Evolutionary conservation across 768 basidiomycete species (phyloP).

Genomic region (Amyloporia xantha): DNA sequence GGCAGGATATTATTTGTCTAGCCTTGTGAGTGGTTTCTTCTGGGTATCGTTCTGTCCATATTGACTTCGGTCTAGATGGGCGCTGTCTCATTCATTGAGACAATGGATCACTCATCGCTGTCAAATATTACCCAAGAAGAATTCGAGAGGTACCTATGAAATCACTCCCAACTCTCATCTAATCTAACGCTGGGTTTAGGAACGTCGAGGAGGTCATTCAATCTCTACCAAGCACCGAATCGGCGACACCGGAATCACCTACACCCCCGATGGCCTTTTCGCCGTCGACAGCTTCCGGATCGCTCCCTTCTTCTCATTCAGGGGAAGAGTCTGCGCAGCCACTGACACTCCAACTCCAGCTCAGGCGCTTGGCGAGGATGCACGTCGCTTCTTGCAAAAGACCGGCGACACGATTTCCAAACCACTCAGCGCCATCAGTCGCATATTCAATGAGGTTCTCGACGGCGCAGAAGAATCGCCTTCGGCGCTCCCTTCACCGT

Average conservation of each 20-base stretch:
- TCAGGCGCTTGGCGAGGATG: conserved; percentile 55
- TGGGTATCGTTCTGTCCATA: no score
- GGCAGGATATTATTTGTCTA: conserved; percentile 94
- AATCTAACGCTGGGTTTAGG: conserved; percentile 16
- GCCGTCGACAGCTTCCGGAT: conserved; percentile 16
- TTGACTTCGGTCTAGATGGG: conserved; percentile 59
- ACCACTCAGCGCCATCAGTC: conserved; percentile 79
- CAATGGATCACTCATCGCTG: conserved; percentile 92
- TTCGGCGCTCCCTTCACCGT: conserved; percentile 59
- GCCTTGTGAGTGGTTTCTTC: conserved; percentile 68
- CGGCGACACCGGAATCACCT: conserved; percentile 25
- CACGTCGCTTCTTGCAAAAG: conserved; percentile 76
- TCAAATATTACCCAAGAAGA: conserved; percentile 93
- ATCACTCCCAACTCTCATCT: neutral
- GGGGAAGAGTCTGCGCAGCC: conserved; percentile 90
- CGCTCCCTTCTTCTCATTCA: conserved; percentile 37
- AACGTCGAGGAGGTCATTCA: conserved; percentile 60
- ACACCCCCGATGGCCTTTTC: conserved; percentile 27
- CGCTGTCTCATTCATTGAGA: conserved; percentile 95
- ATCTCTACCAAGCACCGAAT: conserved; percentile 33
- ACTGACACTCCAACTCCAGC: conserved; percentile 54
- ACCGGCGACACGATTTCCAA: conserved; percentile 89
- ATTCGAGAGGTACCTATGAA: conserved; percentile 58
- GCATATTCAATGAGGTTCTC: conserved; percentile 81
- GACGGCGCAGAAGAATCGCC: conserved; percentile 65